Evolutionary conservation across 1,284 basidiomycete species (phyloP).

Genomic region (Hemileia vastatrix): DNA sequence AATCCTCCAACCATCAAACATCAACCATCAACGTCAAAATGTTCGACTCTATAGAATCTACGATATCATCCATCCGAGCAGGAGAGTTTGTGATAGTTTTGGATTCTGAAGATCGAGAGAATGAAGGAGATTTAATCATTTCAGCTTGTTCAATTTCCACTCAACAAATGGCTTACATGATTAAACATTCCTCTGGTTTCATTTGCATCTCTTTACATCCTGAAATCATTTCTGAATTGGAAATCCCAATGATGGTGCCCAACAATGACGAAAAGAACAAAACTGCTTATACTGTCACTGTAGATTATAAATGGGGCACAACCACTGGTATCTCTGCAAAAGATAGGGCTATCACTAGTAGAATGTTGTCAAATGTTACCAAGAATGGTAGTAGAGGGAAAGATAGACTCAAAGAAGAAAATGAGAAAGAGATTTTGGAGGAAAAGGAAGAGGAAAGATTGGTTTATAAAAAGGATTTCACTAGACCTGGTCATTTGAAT

Average conservation of each 20-base stretch:
- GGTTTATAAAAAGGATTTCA: conserved; percentile 30
- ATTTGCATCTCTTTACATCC: conserved; percentile 80
- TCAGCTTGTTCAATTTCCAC: conserved; percentile 36
- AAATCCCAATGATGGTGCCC: conserved; percentile 86
- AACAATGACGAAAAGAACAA: conserved; percentile 81
- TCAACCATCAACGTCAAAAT: conserved; percentile 16
- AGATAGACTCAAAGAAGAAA: too few relatives aligned
- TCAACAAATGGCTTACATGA: conserved; percentile 42
- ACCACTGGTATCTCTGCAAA: conserved; percentile 38
- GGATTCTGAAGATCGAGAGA: conserved; percentile 43
- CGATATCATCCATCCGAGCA: conserved; percentile 29
- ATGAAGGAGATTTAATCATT: conserved; percentile 42
- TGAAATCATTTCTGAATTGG: conserved; percentile 65
- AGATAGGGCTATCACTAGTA: conserved; percentile 38
- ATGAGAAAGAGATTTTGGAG: background rate
- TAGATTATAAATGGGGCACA: conserved; percentile 79
- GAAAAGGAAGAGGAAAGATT: background rate
- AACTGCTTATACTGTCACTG: conserved; percentile 93
- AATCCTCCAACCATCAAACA: background rate
- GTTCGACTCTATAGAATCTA: conserved; percentile 36
- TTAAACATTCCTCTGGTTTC: conserved; percentile 61
- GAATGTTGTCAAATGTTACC: conserved; percentile 30
- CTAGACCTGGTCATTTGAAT: conserved; percentile 39
- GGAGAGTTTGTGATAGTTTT: conserved; percentile 42
- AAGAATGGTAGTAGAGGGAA: background rate